Evolutionary conservation across 441 rosid species (phyloP).

Genomic region (Euphorbia schlechtendalii): DNA sequence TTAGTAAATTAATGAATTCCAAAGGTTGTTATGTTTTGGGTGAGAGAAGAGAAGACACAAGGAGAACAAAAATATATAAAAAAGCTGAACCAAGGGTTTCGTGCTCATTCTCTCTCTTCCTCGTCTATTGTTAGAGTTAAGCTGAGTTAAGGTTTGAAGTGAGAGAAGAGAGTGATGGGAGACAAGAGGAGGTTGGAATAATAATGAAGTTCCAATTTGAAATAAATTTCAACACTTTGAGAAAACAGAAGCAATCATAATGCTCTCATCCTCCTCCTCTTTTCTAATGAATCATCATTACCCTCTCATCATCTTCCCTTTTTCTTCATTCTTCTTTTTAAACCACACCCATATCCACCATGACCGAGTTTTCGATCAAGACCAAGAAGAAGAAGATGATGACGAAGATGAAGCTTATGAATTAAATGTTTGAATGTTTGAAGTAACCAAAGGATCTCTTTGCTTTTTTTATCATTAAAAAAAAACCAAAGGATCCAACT

Average conservation of each 20-base stretch:
- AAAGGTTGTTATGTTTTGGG: too few species aligned
- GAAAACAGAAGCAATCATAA: constrained; percentile 55
- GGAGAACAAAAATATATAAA: too few species aligned
- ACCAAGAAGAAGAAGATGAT: constrained; percentile 6
- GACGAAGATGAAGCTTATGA: not conserved
- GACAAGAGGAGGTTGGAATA: constrained; percentile 28
- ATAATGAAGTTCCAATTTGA: too few species aligned
- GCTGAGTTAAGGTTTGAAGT: constrained; percentile 9
- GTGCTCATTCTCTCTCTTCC: constrained; percentile 23
- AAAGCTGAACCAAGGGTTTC: constrained; percentile 34
- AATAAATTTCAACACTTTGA: constrained; percentile 19
- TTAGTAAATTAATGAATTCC: too few species aligned
- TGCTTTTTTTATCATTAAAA: not conserved
- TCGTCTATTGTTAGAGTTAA: not conserved
- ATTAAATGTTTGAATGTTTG: not conserved
- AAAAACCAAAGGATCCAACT: constrained; percentile 21
- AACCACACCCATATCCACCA: too few species aligned
- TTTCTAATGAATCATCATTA: constrained; percentile 43
- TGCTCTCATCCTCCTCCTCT: constrained; percentile 40
- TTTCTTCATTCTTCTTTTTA: constrained; percentile 1
- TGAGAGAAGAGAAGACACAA: too few species aligned
- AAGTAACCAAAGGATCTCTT: constrained; percentile 14
- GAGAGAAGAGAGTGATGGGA: constrained; percentile 15
- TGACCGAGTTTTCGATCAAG: not conserved
- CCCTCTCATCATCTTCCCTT: constrained; percentile 22